Evolutionary conservation across 148 eudicot genomes (phyloP), one percentile per base, ranked within the genome.

Genomic region (Polygonum maritimum): DNA sequence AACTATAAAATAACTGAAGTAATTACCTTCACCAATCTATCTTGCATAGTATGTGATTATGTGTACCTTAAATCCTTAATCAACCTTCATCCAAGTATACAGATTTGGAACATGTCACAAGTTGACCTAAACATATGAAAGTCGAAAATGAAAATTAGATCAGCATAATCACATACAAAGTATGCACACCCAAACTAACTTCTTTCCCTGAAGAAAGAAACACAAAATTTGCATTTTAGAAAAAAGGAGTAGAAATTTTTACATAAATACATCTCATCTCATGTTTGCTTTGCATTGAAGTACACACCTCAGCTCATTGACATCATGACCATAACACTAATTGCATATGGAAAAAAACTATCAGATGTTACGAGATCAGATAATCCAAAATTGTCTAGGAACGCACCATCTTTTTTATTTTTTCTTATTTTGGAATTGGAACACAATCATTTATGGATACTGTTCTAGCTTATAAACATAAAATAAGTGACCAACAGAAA

Each of bases 1-100:
- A 67, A 67, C 5, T 67, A 7, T 15, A 16, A 67, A 3, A 67
- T 62, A 62, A 62, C 0, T 11, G 12, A 13, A 62, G 14, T 15
- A 67, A 35, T 41, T 67, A 67, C 21, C 44, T 67, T 36, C 12
- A 67, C 71, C 45, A 67, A 67, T 67, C 71, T 67, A 67, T 60
- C 69, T 12, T 60, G 65, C 41, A 67, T 38, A 36, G 71, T 26
- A 35, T 11, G 39, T 9, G 70, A 33, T 44, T 44, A 44, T 44
- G 47, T 44, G 47, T 44, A 44, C 47, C 47, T 44, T 44, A 44
- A 44, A 44, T 10, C 70, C 70, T 26, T 63, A 63, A 67, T 38
- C 71, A 67, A 67, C 35, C 71, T 67, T 67, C 71, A 67, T 67
- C 71, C 71, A 67, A 67, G 71, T 14, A 35, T 65, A 67, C 71